Evolutionary conservation across 2,329 filamentous ascomycete genomes (phyloP).

Genomic region (Nemania sp.): DNA sequence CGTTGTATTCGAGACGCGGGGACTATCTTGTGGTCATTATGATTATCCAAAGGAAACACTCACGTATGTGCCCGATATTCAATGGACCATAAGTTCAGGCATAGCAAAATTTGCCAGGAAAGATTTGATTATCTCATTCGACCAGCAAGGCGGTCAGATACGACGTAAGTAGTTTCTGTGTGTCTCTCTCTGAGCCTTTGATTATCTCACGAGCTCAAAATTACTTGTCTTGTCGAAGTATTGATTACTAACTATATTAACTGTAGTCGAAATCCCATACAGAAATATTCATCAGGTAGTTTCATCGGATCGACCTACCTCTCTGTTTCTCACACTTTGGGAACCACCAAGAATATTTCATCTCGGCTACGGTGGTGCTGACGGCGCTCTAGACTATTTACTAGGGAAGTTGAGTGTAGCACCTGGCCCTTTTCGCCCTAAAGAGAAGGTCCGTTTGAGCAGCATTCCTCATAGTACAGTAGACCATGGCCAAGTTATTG

Average conservation of each 20-base stretch:
- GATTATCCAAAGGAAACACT: slow-evolving; percentile 44
- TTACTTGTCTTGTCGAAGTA: too few species aligned
- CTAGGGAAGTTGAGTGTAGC: slow-evolving; percentile 24
- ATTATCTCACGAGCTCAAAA: neutral
- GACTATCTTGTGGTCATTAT: slow-evolving; percentile 53
- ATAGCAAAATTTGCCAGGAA: slow-evolving; percentile 48
- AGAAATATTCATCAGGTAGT: slow-evolving; percentile 52
- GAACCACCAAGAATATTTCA: slow-evolving; percentile 55
- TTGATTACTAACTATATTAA: neutral
- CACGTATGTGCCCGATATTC: slow-evolving; percentile 49
- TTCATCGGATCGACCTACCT: slow-evolving; percentile 39
- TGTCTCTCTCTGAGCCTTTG: neutral
- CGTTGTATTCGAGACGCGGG: slow-evolving; percentile 28
- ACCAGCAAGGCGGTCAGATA: slow-evolving; percentile 19
- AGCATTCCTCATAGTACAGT: slow-evolving; percentile 33
- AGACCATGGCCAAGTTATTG: slow-evolving; percentile 41
- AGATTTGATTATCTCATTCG: slow-evolving; percentile 46
- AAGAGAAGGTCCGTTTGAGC: slow-evolving; percentile 38
- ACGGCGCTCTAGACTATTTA: slow-evolving; percentile 17
- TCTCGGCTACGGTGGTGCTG: neutral
- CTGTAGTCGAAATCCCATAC: slow-evolving; percentile 52
- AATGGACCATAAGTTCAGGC: slow-evolving; percentile 43
- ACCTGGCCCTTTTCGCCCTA: slow-evolving; percentile 8
- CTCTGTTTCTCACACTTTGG: slow-evolving; percentile 54
- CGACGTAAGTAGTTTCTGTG: slow-evolving; percentile 22